Evolutionary conservation across 768 basidiomycete species (phyloP), one percentile per base, ranked within the genome.

Genomic region (Russula brevipes): DNA sequence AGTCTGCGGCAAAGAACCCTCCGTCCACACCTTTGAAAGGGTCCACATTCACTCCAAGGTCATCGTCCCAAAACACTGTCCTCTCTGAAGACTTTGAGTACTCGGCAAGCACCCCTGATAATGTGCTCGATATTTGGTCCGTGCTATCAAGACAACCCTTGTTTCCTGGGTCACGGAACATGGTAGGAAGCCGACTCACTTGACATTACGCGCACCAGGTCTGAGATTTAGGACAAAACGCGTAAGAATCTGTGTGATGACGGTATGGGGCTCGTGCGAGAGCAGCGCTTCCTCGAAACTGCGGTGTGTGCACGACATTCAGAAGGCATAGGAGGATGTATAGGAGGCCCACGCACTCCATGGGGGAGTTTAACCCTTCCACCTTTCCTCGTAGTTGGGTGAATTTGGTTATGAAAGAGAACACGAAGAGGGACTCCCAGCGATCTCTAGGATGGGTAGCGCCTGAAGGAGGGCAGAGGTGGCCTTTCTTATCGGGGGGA

Each of bases 141-240:
- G 81, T 80, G 75, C 91, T 93, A 73, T 63, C 69, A 73, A 69
- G 70, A 68, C 64, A 69, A 72, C 69, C 75, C 71, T 72, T 67
- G 69, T 66, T 70, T 67, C 70, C 67, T 74, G 68, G 68, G 71
- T 68, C 57, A 66, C 67, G 63, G 65, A 66, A 71, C 68, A 60
- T 63, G 66, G 69, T 67, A 60, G 53, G 63, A 75, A 74, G 73
- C 73, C 75, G 74, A 73, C 85, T 76, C 76, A 89, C 90, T 87
- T 89, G 75, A 91, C 80, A 80, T 91, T 91, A 87, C 90, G 88
- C 85, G 90, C 88, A 74, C 87, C 87, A 19, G 91, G 90, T 71
- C 85, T 84, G 69, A 94, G 82, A 75, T 91, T 92, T 69, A 86
- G 79, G 69, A 94, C 81, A 73, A 94, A 93, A 63, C 85, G 83